Evolutionary conservation across 805 yeast genomes (phyloP).

Genomic region (Peterozyma toletana): DNA sequence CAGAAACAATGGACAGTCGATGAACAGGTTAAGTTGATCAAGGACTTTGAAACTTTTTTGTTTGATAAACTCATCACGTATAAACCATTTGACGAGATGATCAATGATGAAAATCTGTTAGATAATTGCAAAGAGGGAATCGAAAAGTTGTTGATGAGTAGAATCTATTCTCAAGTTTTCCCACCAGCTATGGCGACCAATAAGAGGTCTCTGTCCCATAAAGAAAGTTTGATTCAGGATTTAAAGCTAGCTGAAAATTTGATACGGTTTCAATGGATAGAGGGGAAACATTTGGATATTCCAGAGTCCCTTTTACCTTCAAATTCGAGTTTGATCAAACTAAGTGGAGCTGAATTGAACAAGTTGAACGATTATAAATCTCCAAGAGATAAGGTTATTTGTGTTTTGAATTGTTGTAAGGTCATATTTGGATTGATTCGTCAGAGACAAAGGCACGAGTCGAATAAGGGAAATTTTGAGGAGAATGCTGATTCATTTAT

Average conservation of each 20-base stretch:
- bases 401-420: constrained; percentile 86
- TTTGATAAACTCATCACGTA: constrained; percentile 49
- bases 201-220: constrained; percentile 46
- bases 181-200: constrained; percentile 52
- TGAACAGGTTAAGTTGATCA: constrained; percentile 73
- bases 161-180: constrained; percentile 70
- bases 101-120: constrained; percentile 40
- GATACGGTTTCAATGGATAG: constrained; percentile 44
- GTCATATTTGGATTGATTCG: constrained; percentile 84
- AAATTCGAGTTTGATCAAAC: constrained; percentile 46
- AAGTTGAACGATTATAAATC: constrained; percentile 82
- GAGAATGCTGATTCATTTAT: constrained; percentile 92
- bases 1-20: constrained; percentile 61
- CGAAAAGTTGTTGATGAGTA: constrained; percentile 87
- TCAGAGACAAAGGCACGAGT: constrained; percentile 29
- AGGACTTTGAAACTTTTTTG: constrained; percentile 72
- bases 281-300: constrained; percentile 75
- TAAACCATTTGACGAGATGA: constrained; percentile 70
- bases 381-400: constrained; percentile 90
- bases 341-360: constrained; percentile 68
- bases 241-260: constrained; percentile 40
- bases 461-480: constrained; percentile 34
- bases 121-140: constrained; percentile 83
- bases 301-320: constrained; percentile 37
- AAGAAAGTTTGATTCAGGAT: constrained; percentile 60